These are phyloP conservation scores for Dispira parvispora DNA, from an alignment of 192 early-diverging fungal genomes.

Conservation along the genomic window DNA sequence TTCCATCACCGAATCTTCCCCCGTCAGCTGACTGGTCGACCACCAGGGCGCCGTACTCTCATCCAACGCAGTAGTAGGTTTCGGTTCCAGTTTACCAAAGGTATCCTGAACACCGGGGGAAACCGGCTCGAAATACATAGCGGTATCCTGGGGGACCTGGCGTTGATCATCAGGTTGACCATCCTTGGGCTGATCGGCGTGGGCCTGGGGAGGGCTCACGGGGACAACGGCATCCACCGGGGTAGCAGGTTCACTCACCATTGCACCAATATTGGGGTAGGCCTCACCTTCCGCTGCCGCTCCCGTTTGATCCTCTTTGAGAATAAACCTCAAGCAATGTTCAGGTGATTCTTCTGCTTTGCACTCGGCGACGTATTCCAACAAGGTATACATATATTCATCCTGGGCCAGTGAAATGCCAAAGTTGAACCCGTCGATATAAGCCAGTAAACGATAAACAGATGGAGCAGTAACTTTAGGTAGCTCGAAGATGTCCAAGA, in stretches of 20 bases:
- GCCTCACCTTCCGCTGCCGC: not conserved
- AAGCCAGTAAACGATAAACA: slow-evolving; percentile 3
- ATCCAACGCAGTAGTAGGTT: not conserved
- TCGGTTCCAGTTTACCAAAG: too few relatives aligned
- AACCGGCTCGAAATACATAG: not conserved
- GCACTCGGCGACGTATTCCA: slow-evolving; percentile 9
- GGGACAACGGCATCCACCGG: not conserved
- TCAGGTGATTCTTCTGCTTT: not conserved
- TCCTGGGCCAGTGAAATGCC: slow-evolving; percentile 7
- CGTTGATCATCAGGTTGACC: too few relatives aligned
- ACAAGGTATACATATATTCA: slow-evolving; percentile 5
- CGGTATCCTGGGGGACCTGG: not conserved
- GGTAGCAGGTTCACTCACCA: not conserved
- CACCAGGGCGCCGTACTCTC: not conserved
- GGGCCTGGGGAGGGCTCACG: not conserved
- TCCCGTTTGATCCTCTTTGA: slow-evolving; percentile 1
- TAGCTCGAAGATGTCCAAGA: not conserved
- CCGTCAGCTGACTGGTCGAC: not conserved
- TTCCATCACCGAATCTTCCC: slow-evolving; percentile 9
- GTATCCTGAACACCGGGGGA: too few relatives aligned
- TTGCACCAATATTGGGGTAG: too few relatives aligned
- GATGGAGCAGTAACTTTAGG: not conserved
- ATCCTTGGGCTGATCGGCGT: not conserved
- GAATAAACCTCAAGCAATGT: slow-evolving; percentile 7
- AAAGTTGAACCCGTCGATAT: slow-evolving; percentile 7